Evolutionary conservation across 2,329 filamentous ascomycete species (phyloP).

Genomic region (Fusarium sp.): DNA sequence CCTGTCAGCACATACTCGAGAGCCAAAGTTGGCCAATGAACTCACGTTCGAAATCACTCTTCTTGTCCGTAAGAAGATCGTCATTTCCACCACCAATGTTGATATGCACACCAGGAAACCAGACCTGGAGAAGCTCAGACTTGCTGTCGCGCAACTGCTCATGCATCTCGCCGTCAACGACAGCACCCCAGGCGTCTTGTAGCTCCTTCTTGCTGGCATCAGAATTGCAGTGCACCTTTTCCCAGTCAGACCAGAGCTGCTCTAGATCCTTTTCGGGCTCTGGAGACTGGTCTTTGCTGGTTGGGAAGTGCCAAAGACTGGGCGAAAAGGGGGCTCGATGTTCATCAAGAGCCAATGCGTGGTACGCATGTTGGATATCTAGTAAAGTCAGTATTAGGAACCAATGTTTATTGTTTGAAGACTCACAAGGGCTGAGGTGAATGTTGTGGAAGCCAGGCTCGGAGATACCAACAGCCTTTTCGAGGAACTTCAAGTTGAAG

Average conservation of each 20-base stretch:
- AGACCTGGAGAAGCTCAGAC: slow-evolving; percentile 41
- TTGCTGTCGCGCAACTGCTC: slow-evolving; percentile 18
- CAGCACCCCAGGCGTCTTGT: slow-evolving; percentile 25
- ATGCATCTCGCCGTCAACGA: slow-evolving; percentile 38
- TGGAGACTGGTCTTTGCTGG: slow-evolving; percentile 7
- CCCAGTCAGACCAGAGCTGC: slow-evolving; percentile 28
- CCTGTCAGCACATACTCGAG: background rate
- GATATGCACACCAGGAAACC: slow-evolving; percentile 45
- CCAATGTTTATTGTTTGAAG: background rate
- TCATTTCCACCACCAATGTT: slow-evolving; percentile 43
- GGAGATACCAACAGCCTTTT: slow-evolving; percentile 28
- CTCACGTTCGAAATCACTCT: slow-evolving; percentile 43
- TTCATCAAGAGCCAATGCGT: slow-evolving; percentile 66
- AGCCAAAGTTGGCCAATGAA: background rate
- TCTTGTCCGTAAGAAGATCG: slow-evolving; percentile 33
- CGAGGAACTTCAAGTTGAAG: slow-evolving; percentile 39
- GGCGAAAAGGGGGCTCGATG: slow-evolving; percentile 51
- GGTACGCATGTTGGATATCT: slow-evolving; percentile 64
- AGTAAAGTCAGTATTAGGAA: slow-evolving; percentile 14
- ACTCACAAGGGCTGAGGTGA: slow-evolving; percentile 42
- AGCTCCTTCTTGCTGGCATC: slow-evolving; percentile 18
- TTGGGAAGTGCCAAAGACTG: slow-evolving; percentile 46
- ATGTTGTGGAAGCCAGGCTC: slow-evolving; percentile 43
- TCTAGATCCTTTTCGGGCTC: slow-evolving; percentile 14
- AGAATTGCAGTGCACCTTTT: slow-evolving; percentile 10